Evolutionary conservation across 164 flowering plant species (phyloP), one percentile per base, ranked within the genome.

Genomic region (Saururus chinensis): DNA sequence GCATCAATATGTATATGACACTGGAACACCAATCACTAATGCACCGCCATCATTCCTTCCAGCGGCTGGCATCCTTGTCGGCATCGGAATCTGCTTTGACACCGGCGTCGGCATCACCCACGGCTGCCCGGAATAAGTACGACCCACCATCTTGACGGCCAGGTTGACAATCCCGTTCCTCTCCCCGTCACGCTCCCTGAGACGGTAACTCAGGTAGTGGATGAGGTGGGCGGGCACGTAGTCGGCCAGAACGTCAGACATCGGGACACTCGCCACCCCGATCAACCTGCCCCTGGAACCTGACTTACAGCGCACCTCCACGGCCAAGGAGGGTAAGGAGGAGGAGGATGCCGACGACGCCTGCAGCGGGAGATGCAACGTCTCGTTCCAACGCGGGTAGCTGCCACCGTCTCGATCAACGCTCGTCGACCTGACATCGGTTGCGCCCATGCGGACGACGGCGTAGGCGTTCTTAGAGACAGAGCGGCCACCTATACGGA

Each of bases 351-450:
- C 11, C 4, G 35, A 45, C 25, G 22, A 9, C 16, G 60, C 25
- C 10, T 54, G 65, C 30, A 61, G 42, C 35, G 53, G 22, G 16
- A 61, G 48, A 1, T 14, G 40, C 10, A 84, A 51, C 64, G 72
- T 80, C 64, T 84, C 74, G 59, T 80, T 80, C 86, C 89, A 82
- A 0, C 64, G 3, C 11, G 80, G 83, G 37, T 73, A 60, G 61
- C 74, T 71, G 14, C 86, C 89, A 21, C 81, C 82, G 7, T 71
- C 66, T 4, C 17, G 30, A 53, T 77, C 77, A 23, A 60, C 19
- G 17, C 45, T 62, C 19, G 88, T 83, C 0, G 64, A 59, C 0
- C 20, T 11, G n/a, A 0, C 24, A 9, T 64, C 65, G 21, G 20
- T 8, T 12, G 73, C 24, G 35, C 71, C 81, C 5, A 71, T 53